A percentile compares a stretch with the other conserved stretches of the same genome.
Evolutionary conservation across 164 flowering plant species (phyloP).

Genomic region (Aristolochia californica): DNA sequence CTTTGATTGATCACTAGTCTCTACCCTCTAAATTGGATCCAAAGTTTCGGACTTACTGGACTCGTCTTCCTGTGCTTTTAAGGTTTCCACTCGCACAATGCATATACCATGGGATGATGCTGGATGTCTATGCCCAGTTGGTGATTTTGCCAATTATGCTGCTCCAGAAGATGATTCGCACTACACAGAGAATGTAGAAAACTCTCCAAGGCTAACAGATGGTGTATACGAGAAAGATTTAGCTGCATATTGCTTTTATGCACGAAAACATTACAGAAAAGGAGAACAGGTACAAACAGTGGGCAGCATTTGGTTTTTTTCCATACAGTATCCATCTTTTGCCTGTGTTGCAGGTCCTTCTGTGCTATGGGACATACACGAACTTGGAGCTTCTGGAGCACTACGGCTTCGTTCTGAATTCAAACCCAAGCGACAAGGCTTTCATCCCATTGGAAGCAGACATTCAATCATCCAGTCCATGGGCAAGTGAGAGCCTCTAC

Average conservation of each 20-base stretch:
- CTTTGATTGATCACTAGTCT: no score
- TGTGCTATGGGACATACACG: constrained; percentile 84
- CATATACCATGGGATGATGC: constrained; percentile 95
- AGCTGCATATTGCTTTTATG: constrained; percentile 80
- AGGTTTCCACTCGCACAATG: constrained; percentile 87
- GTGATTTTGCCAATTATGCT: constrained; percentile 86
- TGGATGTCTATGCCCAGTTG: constrained; percentile 96
- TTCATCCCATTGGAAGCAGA: constrained; percentile 47
- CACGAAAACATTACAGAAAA: constrained; percentile 46
- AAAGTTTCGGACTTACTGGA: no score
- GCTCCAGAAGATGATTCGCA: constrained; percentile 57
- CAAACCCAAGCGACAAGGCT: constrained; percentile 74
- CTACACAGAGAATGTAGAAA: constrained; percentile 26
- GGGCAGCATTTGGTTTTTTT: background rate
- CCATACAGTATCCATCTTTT: background rate
- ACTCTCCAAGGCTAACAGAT: constrained; percentile 51
- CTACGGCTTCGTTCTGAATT: constrained; percentile 71
- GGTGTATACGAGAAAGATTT: constrained; percentile 54
- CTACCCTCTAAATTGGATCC: no score
- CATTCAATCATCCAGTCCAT: constrained; percentile 36
- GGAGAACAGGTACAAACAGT: constrained; percentile 71
- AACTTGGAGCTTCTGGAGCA: constrained; percentile 95
- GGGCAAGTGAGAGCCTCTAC: constrained; percentile 58
- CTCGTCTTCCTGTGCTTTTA: constrained; percentile 2
- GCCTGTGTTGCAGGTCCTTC: constrained; percentile 45